Evolutionary conservation across 257 asterid species (phyloP).

Genomic region (Rhazya stricta): DNA sequence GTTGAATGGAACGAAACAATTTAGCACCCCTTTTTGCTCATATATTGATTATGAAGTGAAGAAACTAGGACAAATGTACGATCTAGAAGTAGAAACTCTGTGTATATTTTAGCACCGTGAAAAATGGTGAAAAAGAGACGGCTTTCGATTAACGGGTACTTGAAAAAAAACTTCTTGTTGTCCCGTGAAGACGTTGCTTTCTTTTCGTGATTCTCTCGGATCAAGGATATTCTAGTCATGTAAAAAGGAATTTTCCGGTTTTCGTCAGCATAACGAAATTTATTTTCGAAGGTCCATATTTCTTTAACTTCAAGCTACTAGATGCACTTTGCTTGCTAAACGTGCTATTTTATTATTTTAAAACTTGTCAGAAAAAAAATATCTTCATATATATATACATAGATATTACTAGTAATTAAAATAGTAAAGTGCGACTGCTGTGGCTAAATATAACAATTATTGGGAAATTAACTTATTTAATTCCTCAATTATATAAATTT

Average conservation of each 20-base stretch:
- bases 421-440: no score
- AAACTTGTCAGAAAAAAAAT: not conserved
- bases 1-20: no score
- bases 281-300: not conserved
- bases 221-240: slow-evolving; percentile 8
- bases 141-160: not conserved
- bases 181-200: not conserved
- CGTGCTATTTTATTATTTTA: not conserved
- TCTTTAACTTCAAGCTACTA: not conserved
- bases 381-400: no score
- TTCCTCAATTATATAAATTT: no score
- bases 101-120: not conserved
- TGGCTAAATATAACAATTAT: no score
- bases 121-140: not conserved
- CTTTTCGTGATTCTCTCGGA: not conserved
- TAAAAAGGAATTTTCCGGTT: not conserved
- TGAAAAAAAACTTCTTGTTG: not conserved
- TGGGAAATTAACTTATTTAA: no score
- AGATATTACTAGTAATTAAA: no score
- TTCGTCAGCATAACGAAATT: not conserved
- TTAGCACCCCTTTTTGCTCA: not conserved
- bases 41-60: not conserved
- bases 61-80: not conserved
- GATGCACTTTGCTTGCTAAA: not conserved
- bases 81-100: not conserved